phyloP scores from a whole-genome alignment of 169 alveolate species.

The Theileria parva region DNA sequence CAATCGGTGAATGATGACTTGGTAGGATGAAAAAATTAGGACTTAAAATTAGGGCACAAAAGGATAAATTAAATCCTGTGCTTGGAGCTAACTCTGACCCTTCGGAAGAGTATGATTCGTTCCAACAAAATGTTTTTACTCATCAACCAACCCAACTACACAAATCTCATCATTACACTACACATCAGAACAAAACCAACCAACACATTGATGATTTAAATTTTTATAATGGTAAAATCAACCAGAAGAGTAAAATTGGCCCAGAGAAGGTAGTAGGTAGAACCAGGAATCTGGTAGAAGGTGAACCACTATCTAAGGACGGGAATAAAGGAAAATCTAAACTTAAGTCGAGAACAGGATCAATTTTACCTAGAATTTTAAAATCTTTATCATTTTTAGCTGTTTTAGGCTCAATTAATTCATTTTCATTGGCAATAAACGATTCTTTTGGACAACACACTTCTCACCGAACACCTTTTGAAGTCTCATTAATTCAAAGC shows the following conservation, averaged over 20 bases:
- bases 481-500: neutral
- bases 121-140: neutral
- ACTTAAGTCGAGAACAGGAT: neutral
- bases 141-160: conserved; percentile 3
- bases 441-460: neutral
- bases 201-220: neutral
- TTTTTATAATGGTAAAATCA: neutral
- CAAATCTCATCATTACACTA: neutral
- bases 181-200: neutral
- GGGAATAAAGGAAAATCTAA: neutral
- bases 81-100: neutral
- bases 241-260: neutral
- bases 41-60: neutral
- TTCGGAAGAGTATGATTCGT: neutral
- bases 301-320: neutral
- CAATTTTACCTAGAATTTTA: neutral
- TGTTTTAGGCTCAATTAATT: neutral
- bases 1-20: neutral
- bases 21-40: neutral
- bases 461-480: neutral
- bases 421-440: neutral
- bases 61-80: neutral
- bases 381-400: conserved; percentile 4
- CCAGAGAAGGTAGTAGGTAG: neutral
- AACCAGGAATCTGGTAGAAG: neutral